Percentiles rank a stretch among this genome's conserved stretches.
Conservation (phyloP, 805 yeast genomes). For the Wickerhamiella brachini region DNA sequence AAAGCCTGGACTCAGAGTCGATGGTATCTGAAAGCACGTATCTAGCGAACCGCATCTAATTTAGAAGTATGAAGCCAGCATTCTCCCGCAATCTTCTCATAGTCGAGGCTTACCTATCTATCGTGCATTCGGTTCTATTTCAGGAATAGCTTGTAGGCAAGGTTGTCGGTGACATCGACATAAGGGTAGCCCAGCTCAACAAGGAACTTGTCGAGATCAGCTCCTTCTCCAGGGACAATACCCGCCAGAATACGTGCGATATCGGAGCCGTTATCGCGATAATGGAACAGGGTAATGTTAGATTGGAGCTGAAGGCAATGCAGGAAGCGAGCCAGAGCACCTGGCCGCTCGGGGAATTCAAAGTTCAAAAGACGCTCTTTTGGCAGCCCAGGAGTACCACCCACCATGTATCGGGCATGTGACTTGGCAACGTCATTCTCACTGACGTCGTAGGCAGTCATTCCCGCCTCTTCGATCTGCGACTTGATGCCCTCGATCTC, state of each 20-base stretch:
- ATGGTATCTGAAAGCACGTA: too few species aligned
- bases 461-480: slow-evolving; percentile 47
- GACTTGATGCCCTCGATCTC: slow-evolving; percentile 57
- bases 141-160: slow-evolving; percentile 73
- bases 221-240: slow-evolving; percentile 62
- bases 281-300: slow-evolving; percentile 92
- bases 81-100: too few species aligned
- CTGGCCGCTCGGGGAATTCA: slow-evolving; percentile 96
- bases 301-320: slow-evolving; percentile 58
- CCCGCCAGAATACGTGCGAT: slow-evolving; percentile 89
- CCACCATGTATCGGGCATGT: slow-evolving; percentile 92
- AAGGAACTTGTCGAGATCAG: slow-evolving; percentile 54
- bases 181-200: slow-evolving; percentile 60
- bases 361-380: slow-evolving; percentile 71
- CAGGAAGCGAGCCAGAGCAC: slow-evolving; percentile 76
- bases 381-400: slow-evolving; percentile 65
- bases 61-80: too few species aligned
- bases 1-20: too few species aligned
- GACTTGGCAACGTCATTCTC: slow-evolving; percentile 90
- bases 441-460: slow-evolving; percentile 70
- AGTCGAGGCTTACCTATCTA: too few species aligned
- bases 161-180: slow-evolving; percentile 70
- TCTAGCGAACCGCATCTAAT: too few species aligned
- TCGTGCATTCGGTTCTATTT: too few species aligned
- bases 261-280: slow-evolving; percentile 94